A percentile compares a stretch with the other conserved stretches of the same genome.
Evolutionary conservation across 345 rosid genomes (phyloP).

Genomic region (Punica granatum): DNA sequence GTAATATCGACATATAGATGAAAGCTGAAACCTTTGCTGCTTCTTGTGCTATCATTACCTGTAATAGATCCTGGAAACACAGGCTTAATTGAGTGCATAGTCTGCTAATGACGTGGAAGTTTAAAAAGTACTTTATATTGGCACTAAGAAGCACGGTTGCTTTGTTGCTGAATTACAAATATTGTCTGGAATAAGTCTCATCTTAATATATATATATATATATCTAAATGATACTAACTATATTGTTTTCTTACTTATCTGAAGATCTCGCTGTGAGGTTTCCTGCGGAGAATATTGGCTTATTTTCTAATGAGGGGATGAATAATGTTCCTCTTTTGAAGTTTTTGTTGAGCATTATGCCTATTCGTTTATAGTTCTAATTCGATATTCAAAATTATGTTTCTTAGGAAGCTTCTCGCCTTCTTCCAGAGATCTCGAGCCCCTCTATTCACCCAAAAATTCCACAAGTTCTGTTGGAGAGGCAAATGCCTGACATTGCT

Average conservation of each 20-base stretch:
- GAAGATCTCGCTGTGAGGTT: background rate
- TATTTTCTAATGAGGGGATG: background rate
- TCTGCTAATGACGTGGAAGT: too few relatives aligned
- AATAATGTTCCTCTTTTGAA: background rate
- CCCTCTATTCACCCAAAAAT: constrained; percentile 82
- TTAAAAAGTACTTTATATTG: too few relatives aligned
- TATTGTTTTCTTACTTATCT: background rate
- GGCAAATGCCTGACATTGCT: constrained; percentile 75
- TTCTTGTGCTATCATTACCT: background rate
- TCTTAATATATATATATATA: background rate
- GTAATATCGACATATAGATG: background rate
- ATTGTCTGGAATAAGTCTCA: background rate
- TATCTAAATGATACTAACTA: background rate
- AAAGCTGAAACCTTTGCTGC: background rate
- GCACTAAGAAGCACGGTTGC: background rate
- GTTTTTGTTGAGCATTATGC: background rate
- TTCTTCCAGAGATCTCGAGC: constrained; percentile 89
- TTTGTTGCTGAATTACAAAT: background rate
- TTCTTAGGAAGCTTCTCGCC: constrained; percentile 70
- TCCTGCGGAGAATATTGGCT: background rate
- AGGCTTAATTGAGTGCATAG: background rate
- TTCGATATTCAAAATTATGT: constrained; percentile 17
- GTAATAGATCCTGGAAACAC: background rate
- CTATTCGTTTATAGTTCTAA: constrained; percentile 17
- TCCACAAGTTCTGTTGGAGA: constrained; percentile 82